These are phyloP conservation scores for Penicillium mononematosum DNA, from an alignment of 495 filamentous ascomycete genomes.

Conservation along the genomic window DNA sequence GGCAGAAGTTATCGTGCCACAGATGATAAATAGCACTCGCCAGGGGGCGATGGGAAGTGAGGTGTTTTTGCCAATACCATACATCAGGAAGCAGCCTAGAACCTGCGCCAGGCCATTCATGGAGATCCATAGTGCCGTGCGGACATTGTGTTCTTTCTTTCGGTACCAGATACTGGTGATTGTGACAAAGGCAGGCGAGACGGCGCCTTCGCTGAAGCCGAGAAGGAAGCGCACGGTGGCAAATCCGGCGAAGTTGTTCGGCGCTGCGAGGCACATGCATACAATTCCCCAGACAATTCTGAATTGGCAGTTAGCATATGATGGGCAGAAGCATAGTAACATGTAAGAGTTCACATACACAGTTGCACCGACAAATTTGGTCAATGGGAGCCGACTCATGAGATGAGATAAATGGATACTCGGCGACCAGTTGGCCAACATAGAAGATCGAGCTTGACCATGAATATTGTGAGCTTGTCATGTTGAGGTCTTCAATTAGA, in stretches of 20 bases:
- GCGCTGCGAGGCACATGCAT: conserved; percentile 51
- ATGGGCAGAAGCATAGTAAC: not conserved
- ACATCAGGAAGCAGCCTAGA: conserved; percentile 53
- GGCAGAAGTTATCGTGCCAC: conserved; percentile 51
- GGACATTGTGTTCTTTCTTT: conserved; percentile 46
- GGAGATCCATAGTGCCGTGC: conserved; percentile 48
- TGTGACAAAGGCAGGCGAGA: conserved; percentile 27
- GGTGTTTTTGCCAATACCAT: conserved; percentile 51
- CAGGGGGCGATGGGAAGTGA: conserved; percentile 39
- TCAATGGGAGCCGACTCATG: conserved; percentile 55
- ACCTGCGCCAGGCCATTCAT: conserved; percentile 57
- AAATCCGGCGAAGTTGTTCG: conserved; percentile 45
- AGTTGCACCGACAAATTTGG: conserved; percentile 31
- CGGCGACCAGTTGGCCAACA: conserved; percentile 51
- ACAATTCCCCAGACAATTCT: conserved; percentile 46
- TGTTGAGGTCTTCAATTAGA: conserved; percentile 49
- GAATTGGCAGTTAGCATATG: not conserved
- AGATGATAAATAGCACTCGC: conserved; percentile 47
- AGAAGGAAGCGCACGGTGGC: conserved; percentile 49
- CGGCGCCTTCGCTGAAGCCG: conserved; percentile 52
- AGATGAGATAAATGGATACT: conserved; percentile 52
- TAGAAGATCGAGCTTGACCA: conserved; percentile 47
- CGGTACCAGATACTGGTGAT: conserved; percentile 43
- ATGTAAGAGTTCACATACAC: conserved; percentile 19
- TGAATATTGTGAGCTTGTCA: conserved; percentile 51